A percentile compares a stretch with the other conserved stretches of the same genome.
These are phyloP conservation scores for Gaillardinia entomophila DNA, from an alignment of 805 yeast genomes.

Conservation along the genomic window DNA sequence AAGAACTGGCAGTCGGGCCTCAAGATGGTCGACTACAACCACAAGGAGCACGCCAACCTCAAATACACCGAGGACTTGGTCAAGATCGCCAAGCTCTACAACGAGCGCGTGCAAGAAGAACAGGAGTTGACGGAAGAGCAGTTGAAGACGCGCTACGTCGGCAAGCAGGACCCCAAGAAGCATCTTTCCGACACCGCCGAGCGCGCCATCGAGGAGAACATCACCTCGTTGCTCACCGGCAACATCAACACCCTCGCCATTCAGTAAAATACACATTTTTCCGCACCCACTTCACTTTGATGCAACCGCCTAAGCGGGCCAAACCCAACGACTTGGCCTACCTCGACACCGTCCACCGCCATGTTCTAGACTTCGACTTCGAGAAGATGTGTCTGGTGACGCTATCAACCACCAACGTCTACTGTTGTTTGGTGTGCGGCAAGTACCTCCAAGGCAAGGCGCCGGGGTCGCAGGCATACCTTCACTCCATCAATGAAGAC, in stretches of 20 bases:
- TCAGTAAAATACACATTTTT: conserved; percentile 34
- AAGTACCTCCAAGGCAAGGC: conserved; percentile 67
- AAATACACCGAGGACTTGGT: conserved; percentile 75
- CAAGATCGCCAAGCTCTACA: conserved; percentile 83
- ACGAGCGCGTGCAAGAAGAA: conserved; percentile 88
- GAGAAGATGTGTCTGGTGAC: conserved; percentile 64
- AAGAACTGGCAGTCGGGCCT: conserved; percentile 94
- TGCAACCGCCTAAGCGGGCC: background rate
- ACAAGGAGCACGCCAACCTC: conserved; percentile 69
- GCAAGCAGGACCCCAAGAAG: conserved; percentile 98
- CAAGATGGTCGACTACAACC: conserved; percentile 67
- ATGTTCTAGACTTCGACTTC: conserved; percentile 58
- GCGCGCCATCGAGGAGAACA: conserved; percentile 79
- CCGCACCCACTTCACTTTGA: too few relatives aligned
- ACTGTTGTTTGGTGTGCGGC: conserved; percentile 72
- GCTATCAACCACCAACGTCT: conserved; percentile 54
- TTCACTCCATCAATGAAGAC: conserved; percentile 56
- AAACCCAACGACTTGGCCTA: conserved; percentile 11
- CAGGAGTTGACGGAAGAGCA: conserved; percentile 83
- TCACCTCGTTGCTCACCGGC: conserved; percentile 80
- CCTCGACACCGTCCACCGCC: conserved; percentile 39
- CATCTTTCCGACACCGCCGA: conserved; percentile 90
- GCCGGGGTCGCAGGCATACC: conserved; percentile 57
- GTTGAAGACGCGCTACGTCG: conserved; percentile 92
- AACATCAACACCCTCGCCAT: conserved; percentile 88